Base-by-base conservation (phyloP, 441 rosid genomes). In the Pelargonium cotyledonis region DNA sequence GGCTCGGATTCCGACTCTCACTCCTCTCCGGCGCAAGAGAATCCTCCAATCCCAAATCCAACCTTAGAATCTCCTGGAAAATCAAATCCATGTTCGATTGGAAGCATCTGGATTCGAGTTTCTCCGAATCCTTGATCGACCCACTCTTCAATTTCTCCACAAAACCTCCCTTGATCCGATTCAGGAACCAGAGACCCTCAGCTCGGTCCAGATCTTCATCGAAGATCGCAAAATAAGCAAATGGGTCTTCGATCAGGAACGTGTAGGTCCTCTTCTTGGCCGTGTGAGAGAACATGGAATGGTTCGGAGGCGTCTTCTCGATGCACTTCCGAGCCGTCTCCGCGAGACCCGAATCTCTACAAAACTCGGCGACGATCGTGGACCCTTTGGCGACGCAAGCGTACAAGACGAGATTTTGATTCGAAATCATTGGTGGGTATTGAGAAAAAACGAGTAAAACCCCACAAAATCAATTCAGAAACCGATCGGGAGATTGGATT, bases 241-340 rank as follows among this genome's bases (percentile, higher is more conserved):
- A 80, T 23, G 86, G 83, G 66, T 78, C 80, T 0, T 85, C 77
- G 80, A 89, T 82, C 16, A 89, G 75, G 85, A 86, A 94, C 2
- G 88, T 79, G 78, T 88, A 85, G 16, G 89, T 82, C 73, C 83
- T 83, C 21, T 79, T 65, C 40, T 77, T 72, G 63, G 73, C 80
- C 35, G 97, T 88, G 46, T 91, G 96, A 49, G 89, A 87, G 78
- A 89, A 94, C 63, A 71, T 51, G 4, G 94, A 82, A 84, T 94
- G 99, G 76, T 82, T 66, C 0, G 82, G 84, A 41, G 99, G 99
- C 70, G 96, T 72, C 35, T 72, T 80, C 65, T 82, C 82, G 69
- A 91, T 75, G 84, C 96, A 94, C 79, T 75, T 44, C 21, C 72
- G 76, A 14, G 88, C 97, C 23, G 61, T 16, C 9, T 55, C 61